A percentile compares a stretch with the other conserved stretches of the same genome.
Evolutionary conservation across 306 rosid genomes (phyloP).

Genomic region (Rosa lucieae): DNA sequence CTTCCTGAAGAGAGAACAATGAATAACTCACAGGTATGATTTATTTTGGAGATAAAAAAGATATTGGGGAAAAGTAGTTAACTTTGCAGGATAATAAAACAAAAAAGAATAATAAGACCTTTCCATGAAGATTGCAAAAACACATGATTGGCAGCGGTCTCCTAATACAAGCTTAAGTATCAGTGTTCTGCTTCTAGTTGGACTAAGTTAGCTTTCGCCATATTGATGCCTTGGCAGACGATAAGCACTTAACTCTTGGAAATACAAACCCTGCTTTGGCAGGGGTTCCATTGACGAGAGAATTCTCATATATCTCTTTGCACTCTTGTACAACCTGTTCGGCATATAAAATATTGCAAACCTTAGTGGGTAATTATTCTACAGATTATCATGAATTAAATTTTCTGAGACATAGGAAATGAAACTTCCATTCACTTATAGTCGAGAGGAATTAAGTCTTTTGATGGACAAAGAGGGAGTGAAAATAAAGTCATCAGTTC

Average conservation of each 20-base stretch:
- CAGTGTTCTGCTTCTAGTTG: neutral
- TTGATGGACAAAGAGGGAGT: neutral
- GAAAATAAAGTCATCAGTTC: neutral
- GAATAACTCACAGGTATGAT: too few relatives aligned
- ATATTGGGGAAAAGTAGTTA: too few relatives aligned
- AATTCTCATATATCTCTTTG: slow-evolving; percentile 90
- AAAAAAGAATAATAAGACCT: too few relatives aligned
- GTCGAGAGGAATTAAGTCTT: neutral
- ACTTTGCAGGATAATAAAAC: too few relatives aligned
- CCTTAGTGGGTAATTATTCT: neutral
- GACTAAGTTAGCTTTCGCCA: slow-evolving; percentile 83
- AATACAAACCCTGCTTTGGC: slow-evolving; percentile 80
- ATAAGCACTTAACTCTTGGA: slow-evolving; percentile 72
- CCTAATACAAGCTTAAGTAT: neutral
- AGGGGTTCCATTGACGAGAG: slow-evolving; percentile 78
- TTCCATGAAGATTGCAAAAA: neutral
- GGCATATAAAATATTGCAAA: slow-evolving; percentile 10
- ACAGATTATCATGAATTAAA: neutral
- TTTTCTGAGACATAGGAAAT: neutral
- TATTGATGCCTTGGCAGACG: slow-evolving; percentile 57
- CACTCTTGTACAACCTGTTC: slow-evolving; percentile 93
- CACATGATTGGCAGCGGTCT: neutral
- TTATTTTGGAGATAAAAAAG: too few relatives aligned
- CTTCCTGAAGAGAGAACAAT: too few relatives aligned
- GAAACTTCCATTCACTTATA: neutral